Evolutionary conservation across 2,329 filamentous ascomycete genomes (phyloP), one percentile per base, ranked within the genome.

Genomic region (Neonectria magnoliae): DNA sequence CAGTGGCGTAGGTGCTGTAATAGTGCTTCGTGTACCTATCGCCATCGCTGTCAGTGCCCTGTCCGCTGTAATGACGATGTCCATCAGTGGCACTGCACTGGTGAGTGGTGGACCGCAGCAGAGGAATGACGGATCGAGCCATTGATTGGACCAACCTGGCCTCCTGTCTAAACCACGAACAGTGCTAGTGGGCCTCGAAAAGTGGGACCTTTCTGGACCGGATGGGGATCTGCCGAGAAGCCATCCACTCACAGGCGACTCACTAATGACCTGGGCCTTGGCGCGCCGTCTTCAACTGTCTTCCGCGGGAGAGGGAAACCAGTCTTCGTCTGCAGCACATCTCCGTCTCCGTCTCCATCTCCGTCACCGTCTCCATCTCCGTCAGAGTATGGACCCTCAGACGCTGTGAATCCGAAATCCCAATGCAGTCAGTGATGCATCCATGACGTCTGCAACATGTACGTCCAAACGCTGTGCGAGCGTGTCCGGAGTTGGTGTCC

Each of bases 81-180:
- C 36, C 36, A n/a, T 38, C 36, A n/a, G 36, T 38, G 31, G 31
- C 31, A 13, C 31, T 2, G 31, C 31, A 1, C 10, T 33, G 36
- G 14, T 38, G 36, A n/a, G 57, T 41, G 57, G 38, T 48, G 44
- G 29, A 27, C 25, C 25, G 10, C 16, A 51, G 16, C 31, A 10
- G 27, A 64, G 61, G 61, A 64, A 64, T 64, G 61, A 64, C 31
- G 33, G 48, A 29, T 36, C 7, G 44, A 52, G 31, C 44, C 36
- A 31, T 14, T 56, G 51, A 55, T 58, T 59, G 56, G 61, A 22
- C 45, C 10, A n/a, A 13, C 9, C 20, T 7, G 10, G 5, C 13
- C 22, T 47, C 11, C n/a, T 5, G 20, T 13, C 45, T 29, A 25
- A 16, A 4, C 44, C 13, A n/a, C 22, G 44, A 45, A 5, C 44